Evolutionary conservation across 1,284 basidiomycete species (phyloP).

Genomic region (Gymnopus androsaceus): DNA sequence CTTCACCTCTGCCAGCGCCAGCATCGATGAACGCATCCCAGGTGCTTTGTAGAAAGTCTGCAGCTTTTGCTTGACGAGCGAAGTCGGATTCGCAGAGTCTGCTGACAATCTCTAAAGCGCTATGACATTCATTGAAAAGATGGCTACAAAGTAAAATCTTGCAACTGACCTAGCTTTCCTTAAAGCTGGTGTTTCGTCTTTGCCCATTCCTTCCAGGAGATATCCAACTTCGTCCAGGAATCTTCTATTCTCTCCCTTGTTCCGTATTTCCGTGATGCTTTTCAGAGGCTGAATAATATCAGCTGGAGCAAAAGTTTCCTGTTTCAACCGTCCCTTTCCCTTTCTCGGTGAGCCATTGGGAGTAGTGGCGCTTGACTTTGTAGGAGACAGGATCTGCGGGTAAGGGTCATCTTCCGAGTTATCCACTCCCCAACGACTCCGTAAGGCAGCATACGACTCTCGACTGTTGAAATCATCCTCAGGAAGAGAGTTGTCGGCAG

Average conservation of each 20-base stretch:
- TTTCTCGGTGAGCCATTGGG: slow-evolving; percentile 31
- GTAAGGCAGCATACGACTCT: slow-evolving; percentile 70
- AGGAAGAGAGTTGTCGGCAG: slow-evolving; percentile 32
- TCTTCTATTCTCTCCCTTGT: slow-evolving; percentile 74
- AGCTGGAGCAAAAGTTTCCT: slow-evolving; percentile 33
- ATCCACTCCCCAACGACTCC: slow-evolving; percentile 74
- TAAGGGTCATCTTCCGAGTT: slow-evolving; percentile 69
- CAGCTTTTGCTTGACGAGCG: slow-evolving; percentile 68
- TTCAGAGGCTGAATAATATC: slow-evolving; percentile 75
- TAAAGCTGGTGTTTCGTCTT: slow-evolving; percentile 51
- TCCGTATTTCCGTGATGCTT: slow-evolving; percentile 76
- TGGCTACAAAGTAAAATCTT: not conserved
- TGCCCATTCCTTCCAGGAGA: slow-evolving; percentile 73
- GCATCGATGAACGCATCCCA: slow-evolving; percentile 65
- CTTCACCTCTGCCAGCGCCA: slow-evolving; percentile 56
- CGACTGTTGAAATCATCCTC: slow-evolving; percentile 52
- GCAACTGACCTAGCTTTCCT: slow-evolving; percentile 59
- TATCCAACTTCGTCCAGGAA: slow-evolving; percentile 83
- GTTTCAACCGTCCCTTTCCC: slow-evolving; percentile 30
- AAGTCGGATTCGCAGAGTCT: slow-evolving; percentile 77
- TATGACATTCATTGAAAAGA: slow-evolving; percentile 27
- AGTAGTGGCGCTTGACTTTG: slow-evolving; percentile 30
- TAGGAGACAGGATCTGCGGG: slow-evolving; percentile 30
- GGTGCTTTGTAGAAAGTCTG: slow-evolving; percentile 65
- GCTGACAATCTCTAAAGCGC: slow-evolving; percentile 71